phyloP scores from a whole-genome alignment of 495 filamentous ascomycete genomes.

The Penicillium cosmopolitanum region DNA sequence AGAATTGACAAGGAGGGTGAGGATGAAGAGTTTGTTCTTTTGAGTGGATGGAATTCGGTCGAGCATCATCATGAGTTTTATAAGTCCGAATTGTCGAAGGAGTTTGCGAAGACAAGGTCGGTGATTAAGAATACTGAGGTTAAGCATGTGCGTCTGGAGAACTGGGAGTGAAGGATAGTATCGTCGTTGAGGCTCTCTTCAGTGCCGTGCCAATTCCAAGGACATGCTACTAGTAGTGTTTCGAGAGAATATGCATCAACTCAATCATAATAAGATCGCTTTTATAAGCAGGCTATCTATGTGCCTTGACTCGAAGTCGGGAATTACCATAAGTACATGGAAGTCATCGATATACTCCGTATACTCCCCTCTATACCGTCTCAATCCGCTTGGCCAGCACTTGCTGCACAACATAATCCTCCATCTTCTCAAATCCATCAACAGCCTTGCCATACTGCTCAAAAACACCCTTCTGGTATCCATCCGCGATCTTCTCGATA shows the following conservation, averaged over 20 bases:
- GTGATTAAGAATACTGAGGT: conserved; percentile 42
- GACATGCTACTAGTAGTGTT: no score
- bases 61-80: conserved; percentile 49
- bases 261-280: no score
- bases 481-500: conserved; percentile 78
- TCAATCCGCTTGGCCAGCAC: conserved; percentile 10
- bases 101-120: conserved; percentile 37
- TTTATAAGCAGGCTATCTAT: no score
- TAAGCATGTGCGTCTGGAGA: conserved; percentile 40
- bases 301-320: not conserved
- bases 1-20: conserved; percentile 47
- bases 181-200: no score
- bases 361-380: not conserved
- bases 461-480: conserved; percentile 75
- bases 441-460: conserved; percentile 76
- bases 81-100: conserved; percentile 36
- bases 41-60: conserved; percentile 53
- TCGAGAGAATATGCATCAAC: no score
- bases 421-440: conserved; percentile 79
- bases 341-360: not conserved
- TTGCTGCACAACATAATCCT: conserved; percentile 62
- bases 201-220: no score
- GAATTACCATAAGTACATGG: not conserved
- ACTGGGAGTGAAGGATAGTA: conserved; percentile 18
- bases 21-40: conserved; percentile 54